Evolutionary conservation across 2,329 filamentous ascomycete species (phyloP).

Genomic region (Calonectria henricotiae): DNA sequence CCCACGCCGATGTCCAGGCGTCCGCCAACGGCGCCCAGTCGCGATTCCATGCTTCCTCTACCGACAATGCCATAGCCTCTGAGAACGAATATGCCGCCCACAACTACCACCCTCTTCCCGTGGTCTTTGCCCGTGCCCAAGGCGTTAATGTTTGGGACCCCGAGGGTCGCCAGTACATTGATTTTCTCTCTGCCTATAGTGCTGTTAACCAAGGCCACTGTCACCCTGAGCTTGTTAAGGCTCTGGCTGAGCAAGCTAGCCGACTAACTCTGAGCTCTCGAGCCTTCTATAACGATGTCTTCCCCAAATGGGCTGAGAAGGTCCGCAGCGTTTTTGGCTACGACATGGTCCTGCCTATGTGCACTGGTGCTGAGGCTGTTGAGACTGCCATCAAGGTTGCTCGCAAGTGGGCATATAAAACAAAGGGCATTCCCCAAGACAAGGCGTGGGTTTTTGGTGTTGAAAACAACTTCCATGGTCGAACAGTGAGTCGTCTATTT

Average conservation of each 20-base stretch:
- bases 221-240: constrained; percentile 95
- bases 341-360: constrained; percentile 99
- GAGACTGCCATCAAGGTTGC: constrained; percentile 46
- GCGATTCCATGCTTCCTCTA: constrained; percentile 83
- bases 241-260: constrained; percentile 89
- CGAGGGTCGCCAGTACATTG: constrained; percentile 94
- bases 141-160: constrained; percentile 97
- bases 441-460: constrained; percentile 74
- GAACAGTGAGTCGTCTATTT: constrained; percentile 77
- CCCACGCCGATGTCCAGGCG: constrained; percentile 68
- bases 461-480: constrained; percentile 95
- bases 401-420: constrained; percentile 46
- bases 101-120: constrained; percentile 98
- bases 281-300: constrained; percentile 98
- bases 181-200: constrained; percentile 98
- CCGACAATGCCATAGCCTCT: constrained; percentile 82
- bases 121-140: constrained; percentile 90
- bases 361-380: constrained; percentile 88
- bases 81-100: constrained; percentile 93
- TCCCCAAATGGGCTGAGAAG: constrained; percentile 95
- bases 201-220: constrained; percentile 99
- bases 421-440: constrained; percentile 41
- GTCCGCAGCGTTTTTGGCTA: constrained; percentile 92
- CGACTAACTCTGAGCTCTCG: constrained; percentile 93
- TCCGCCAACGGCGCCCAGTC: constrained; percentile 54